These are phyloP conservation scores for Plasmodium knowlesi DNA, from an alignment of 169 alveolate species.

Conservation along the genomic window DNA sequence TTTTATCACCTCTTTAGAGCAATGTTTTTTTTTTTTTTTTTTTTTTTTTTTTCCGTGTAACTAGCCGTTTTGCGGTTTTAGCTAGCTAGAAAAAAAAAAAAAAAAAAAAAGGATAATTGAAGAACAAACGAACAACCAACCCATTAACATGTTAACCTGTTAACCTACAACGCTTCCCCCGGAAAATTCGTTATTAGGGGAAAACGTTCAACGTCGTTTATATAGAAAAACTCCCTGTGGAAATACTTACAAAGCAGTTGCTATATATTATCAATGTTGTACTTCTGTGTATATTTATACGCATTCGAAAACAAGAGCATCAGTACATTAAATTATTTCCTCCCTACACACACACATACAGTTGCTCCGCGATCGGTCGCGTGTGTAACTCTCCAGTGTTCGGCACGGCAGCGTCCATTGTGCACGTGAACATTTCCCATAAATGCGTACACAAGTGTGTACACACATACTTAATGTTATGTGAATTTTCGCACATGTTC, in stretches of 20 bases:
- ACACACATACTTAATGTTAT: not conserved
- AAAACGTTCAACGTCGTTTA: not conserved
- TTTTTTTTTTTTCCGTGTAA: conserved; percentile 6
- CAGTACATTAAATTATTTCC: not conserved
- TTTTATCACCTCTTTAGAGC: not conserved
- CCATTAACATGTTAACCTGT: not conserved
- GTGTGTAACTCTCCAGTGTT: not conserved
- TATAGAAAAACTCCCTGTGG: not conserved
- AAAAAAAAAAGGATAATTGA: not conserved
- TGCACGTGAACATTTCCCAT: not conserved
- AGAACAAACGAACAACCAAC: not conserved
- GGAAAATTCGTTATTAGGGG: not conserved
- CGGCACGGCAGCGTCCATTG: too few species aligned
- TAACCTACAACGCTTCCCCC: not conserved
- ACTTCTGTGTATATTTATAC: not conserved
- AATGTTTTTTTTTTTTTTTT: conserved; percentile 4
- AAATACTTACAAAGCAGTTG: not conserved
- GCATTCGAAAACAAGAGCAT: not conserved
- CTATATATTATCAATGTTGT: not conserved
- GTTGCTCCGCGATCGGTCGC: not conserved
- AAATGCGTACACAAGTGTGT: not conserved
- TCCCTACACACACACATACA: not conserved
- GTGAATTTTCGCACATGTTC: not conserved
- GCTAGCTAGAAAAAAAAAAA: not conserved
- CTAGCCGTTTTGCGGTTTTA: not conserved